phyloP scores from a whole-genome alignment of 768 basidiomycete species.

The Boletus coccyginus region DNA sequence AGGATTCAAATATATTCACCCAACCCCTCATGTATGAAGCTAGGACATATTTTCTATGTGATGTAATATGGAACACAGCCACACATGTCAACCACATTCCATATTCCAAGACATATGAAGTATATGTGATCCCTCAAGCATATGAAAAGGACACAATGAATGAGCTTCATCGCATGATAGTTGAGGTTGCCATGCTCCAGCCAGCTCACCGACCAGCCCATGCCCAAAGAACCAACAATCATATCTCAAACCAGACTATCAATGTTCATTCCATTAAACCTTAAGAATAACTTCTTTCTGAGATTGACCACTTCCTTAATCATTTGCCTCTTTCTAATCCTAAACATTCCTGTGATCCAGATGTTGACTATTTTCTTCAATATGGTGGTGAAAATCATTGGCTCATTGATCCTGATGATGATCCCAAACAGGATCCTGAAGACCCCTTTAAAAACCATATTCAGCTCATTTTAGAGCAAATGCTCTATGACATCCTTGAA shows the following conservation, averaged over 20 bases:
- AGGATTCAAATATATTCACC: neutral
- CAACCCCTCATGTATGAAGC: constrained; percentile 6
- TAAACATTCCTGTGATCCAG: neutral
- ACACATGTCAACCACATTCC: neutral
- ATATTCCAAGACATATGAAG: neutral
- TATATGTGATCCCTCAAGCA: neutral
- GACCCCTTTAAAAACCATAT: neutral
- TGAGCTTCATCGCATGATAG: neutral
- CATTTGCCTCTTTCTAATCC: neutral
- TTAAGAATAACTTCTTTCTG: neutral
- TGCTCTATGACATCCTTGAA: neutral
- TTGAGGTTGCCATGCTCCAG: neutral
- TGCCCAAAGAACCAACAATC: neutral
- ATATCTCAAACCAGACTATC: neutral
- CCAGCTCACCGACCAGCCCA: neutral
- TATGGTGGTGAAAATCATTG: neutral
- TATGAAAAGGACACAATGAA: neutral
- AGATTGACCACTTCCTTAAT: neutral
- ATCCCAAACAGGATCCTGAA: neutral
- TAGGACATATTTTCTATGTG: neutral
- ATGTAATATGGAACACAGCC: neutral
- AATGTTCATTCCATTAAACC: neutral
- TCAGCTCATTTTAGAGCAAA: neutral
- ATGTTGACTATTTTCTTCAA: neutral
- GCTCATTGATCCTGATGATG: neutral